Base-by-base conservation (phyloP, 169 alveolate species). In the Plasmodium inui region DNA sequence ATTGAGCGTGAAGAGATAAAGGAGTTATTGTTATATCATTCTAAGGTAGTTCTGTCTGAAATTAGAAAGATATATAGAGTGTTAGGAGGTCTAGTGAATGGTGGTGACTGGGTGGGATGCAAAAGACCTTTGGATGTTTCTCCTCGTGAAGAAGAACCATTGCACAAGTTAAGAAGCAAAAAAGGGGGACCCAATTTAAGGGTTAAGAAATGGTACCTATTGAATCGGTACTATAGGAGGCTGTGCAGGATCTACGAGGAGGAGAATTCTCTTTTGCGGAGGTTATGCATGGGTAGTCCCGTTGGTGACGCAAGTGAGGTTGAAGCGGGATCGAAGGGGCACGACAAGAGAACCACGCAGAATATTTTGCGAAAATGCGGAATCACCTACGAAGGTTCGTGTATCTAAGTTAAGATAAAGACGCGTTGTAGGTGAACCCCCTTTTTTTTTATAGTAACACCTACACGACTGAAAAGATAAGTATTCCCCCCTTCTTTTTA, bases 1-100 rank as follows among this genome's bases (percentile, higher is more conserved):
- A 85, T 85, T 7, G 83, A 85, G n/a, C 70, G 74, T 72, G 84
- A 85, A 26, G 93, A 85, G 57, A 85, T 85, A 30, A 85, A 85
- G 61, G 74, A 55, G 41, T 6, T 85, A 44, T 41, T 85, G 41
- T 85, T 14, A 6, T 5, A 34, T 50, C 74, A 26, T 28, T 30
- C 80, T 44, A 85, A 85, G 67, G 22, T 73, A 53, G 28, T 50
- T 10, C 22, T 30, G 22, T 14, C n/a, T 1, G 67, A 73, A 85
- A 50, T 72, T 22, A 72, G 6, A 72, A 73, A 85, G 8, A 53
- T 85, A 73, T 85, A 85, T 41, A 12, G 26, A 17, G 34, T 83
- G 7, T 70, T 83, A 41, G 53, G 30, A 28, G 41, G 50, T 30
- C 1, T 83, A 61, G 26, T 30, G 19, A 57, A 2, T 5, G 71